Base-by-base conservation (phyloP, 148 eudicot genomes). In the Arbutus unedo region DNA sequence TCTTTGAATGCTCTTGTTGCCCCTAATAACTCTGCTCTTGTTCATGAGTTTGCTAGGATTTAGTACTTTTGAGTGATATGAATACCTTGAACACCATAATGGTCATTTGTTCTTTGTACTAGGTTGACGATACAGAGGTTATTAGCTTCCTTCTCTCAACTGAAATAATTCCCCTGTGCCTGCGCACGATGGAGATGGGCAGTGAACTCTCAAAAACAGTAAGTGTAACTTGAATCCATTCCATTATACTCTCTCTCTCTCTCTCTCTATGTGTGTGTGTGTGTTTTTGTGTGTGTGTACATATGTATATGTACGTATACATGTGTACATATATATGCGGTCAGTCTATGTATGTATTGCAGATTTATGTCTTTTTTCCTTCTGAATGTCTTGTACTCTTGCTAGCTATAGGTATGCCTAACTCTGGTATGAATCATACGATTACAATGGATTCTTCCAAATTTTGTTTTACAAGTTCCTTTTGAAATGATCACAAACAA, bases 141-240 rank as follows among this genome's bases (percentile, higher is more conserved):
- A 94, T 96, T 60, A 93, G 93, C 85, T 96, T 96, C 79, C 98
- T 96, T 86, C 98, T 96, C 31, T 93, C 97, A 68, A 96, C 99
- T 14, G 99, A 96, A 85, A 94, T 96, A 77, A 94, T 96, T 85
- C 99, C 99, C 6, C 83, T 96, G 85, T 96, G 99, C 88, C 90
- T 96, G 71, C 97, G 98, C 59, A 93, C 99, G 31, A 96, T 96
- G 99, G 99, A 96, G 88, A 91, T 96, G 97, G 99, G 99, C 51
- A 92, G 98, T 82, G 99, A 96, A 83, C 81, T 96, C 76, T 96
- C 99, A 66, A 96, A 96, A 89, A 96, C 99, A 71, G 99, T 79
- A 82, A 87, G 94, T 87, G 50, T 79, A 60, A 38, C 79, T 21
- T 82, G 73, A 38, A 81, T 76, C 21, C 81, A 48, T 43, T 66